A percentile compares a stretch with the other conserved stretches of the same genome.
phyloP scores from a whole-genome alignment of 495 filamentous ascomycete species.

The Neurospora discreta region DNA sequence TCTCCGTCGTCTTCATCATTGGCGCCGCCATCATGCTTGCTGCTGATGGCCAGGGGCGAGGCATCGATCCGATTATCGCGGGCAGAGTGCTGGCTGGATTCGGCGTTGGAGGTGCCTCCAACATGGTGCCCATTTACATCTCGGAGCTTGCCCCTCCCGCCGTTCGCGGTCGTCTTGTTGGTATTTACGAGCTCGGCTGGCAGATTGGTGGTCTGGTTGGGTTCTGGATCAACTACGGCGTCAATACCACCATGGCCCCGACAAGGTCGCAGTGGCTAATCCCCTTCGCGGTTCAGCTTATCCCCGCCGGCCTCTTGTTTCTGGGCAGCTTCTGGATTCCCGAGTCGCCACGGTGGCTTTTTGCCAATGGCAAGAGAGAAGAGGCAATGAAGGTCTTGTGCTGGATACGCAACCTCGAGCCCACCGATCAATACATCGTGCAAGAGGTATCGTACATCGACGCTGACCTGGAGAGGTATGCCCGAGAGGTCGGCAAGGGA shows the following conservation, averaged over 20 bases:
- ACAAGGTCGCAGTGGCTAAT: conserved; percentile 43
- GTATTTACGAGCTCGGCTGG: conserved; percentile 63
- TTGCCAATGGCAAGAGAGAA: conserved; percentile 42
- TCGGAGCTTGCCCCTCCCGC: conserved; percentile 45
- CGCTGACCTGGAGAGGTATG: conserved; percentile 45
- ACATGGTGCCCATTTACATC: conserved; percentile 48
- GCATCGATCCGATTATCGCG: conserved; percentile 49
- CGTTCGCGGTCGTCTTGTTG: conserved; percentile 43
- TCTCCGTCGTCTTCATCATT: conserved; percentile 46
- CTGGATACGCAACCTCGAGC: conserved; percentile 51
- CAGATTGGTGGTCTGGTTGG: conserved; percentile 64
- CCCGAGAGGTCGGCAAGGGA: conserved; percentile 43
- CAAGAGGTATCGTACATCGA: conserved; percentile 56
- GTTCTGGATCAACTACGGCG: conserved; percentile 58
- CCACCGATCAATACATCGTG: conserved; percentile 51
- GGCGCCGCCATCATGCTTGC: conserved; percentile 55
- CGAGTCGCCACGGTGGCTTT: conserved; percentile 55
- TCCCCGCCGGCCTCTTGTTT: conserved; percentile 41
- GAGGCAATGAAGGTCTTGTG: conserved; percentile 47
- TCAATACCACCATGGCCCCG: conserved; percentile 33
- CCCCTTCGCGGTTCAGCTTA: conserved; percentile 46
- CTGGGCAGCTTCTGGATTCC: conserved; percentile 39
- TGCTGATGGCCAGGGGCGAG: conserved; percentile 38
- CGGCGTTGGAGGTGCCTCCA: conserved; percentile 41
- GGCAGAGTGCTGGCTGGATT: conserved; percentile 43